Base-by-base conservation (phyloP, 495 filamentous ascomycete species). In the Penicillium bialowiezense region DNA sequence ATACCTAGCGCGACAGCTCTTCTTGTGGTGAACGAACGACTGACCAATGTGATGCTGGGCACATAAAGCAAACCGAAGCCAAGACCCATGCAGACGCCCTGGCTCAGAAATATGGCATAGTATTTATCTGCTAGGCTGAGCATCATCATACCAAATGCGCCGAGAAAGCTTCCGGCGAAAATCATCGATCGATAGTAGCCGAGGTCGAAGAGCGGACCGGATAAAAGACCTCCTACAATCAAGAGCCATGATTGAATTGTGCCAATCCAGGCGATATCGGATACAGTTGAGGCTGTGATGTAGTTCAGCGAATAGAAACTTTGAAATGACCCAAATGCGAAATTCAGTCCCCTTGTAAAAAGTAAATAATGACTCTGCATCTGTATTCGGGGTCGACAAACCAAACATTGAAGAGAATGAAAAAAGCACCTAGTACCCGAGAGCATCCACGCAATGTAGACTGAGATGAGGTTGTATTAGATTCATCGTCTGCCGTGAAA, bases 101-200 rank as follows among this genome's bases (percentile, higher is more conserved):
- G 71, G 9, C 59, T 55, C 0, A 71, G 55, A 10, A 74, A 53
- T 12, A 70, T 52, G 21, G 66, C 55, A 26, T 63, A 68, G 47
- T 67, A 74, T 24, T 48, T 13, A 15, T 47, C 29, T 17, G 54
- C 51, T 1, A 74, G 53, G 32, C 66, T 70, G 17, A 56, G 47
- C 65, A 72, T 77, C 64, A 80, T 74, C 41, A 72, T 57, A 0
- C 76, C 75, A 9, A 78, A 56, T 3, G 75, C 65, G 0, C 55
- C 37, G 2, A 65, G 28, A 13, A 59, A 48, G 12, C 45, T 55
- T 1, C 71, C 72, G 0, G 37, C 32, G 1, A 52, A 5, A 0
- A 76, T 28, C 31, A 72, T 54, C 3, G 28, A 6, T 0, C 55
- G 51, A 20, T 71, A 58, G 47, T 76, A 70, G 7, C 76, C 76